A percentile compares a stretch with the other conserved stretches of the same genome.
These are phyloP conservation scores for Trichoderma pleuroti DNA, from an alignment of 2,329 filamentous ascomycete species.

Conservation along the genomic window DNA sequence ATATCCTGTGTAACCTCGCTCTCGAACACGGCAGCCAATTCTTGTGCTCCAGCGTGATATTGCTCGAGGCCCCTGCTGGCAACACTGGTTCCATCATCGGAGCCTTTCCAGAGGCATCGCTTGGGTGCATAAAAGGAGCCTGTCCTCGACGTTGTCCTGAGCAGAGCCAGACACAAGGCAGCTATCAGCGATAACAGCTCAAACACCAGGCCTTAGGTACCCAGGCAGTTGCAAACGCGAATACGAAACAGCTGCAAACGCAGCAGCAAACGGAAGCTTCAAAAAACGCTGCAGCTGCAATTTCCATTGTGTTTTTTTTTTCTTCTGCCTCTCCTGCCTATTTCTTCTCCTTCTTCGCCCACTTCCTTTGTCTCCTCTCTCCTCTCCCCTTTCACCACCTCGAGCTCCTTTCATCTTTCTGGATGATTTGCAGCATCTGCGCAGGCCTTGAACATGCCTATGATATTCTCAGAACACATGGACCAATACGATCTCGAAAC, in stretches of 20 bases:
- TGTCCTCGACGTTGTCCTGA: background rate
- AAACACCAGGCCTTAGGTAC: background rate
- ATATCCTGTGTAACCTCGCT: background rate
- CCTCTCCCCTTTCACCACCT: background rate
- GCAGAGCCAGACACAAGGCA: background rate
- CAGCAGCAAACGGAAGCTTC: background rate
- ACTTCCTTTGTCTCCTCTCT: background rate
- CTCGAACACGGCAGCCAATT: background rate
- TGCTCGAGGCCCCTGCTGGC: background rate
- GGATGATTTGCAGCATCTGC: background rate
- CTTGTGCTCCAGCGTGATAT: background rate
- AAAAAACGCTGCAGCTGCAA: background rate
- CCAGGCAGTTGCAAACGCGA: background rate
- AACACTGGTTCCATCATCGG: background rate
- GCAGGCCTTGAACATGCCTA: conserved; percentile 8
- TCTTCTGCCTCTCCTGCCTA: background rate
- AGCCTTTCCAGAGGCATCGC: no score
- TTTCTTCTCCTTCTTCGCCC: background rate
- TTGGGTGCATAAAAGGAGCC: background rate
- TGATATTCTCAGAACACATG: conserved; percentile 8
- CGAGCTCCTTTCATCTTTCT: background rate
- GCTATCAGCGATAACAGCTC: background rate
- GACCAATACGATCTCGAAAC: conserved; percentile 13
- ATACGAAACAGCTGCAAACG: conserved; percentile 1
- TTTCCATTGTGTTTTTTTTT: background rate